Evolutionary conservation across 2,329 filamentous ascomycete species (phyloP).

Genomic region (Aspergillus aculeatus): DNA sequence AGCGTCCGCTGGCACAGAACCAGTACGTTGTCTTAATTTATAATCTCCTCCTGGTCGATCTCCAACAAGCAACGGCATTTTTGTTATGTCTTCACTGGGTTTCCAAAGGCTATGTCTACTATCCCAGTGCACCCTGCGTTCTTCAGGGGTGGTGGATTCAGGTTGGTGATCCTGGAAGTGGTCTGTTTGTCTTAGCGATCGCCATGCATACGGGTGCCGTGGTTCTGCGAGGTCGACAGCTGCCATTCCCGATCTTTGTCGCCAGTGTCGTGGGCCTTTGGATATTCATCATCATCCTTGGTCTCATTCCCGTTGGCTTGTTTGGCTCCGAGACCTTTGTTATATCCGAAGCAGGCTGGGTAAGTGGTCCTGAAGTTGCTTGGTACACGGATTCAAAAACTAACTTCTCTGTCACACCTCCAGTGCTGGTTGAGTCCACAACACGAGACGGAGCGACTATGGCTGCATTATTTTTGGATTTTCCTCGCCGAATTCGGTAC

Average conservation of each 20-base stretch:
- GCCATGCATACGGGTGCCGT: slow-evolving; percentile 53
- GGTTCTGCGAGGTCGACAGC: slow-evolving; percentile 48
- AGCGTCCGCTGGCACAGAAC: slow-evolving; percentile 50
- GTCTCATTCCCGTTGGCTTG: slow-evolving; percentile 47
- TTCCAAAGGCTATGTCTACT: slow-evolving; percentile 40
- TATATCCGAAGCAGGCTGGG: slow-evolving; percentile 51
- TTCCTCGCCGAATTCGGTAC: slow-evolving; percentile 55
- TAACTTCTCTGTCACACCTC: slow-evolving; percentile 1
- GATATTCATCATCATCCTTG: slow-evolving; percentile 47
- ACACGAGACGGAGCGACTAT: slow-evolving; percentile 48
- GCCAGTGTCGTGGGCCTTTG: slow-evolving; percentile 46
- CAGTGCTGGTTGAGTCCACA: slow-evolving; percentile 53
- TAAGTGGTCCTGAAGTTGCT: slow-evolving; percentile 25
- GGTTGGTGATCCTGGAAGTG: slow-evolving; percentile 51
- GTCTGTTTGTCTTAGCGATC: slow-evolving; percentile 53
- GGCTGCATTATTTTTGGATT: slow-evolving; percentile 56
- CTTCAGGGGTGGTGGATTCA: slow-evolving; percentile 54
- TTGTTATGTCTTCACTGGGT: slow-evolving; percentile 48
- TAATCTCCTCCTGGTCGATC: slow-evolving; percentile 51
- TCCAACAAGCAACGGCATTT: slow-evolving; percentile 51
- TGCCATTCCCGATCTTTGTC: slow-evolving; percentile 47
- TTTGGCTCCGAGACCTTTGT: slow-evolving; percentile 44
- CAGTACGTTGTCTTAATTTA: slow-evolving; percentile 55
- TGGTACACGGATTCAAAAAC: not conserved
- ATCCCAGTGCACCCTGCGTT: slow-evolving; percentile 47